Base-by-base conservation (phyloP, 352 stramenopile genomes). In the Phytophthora niederhauseri region DNA sequence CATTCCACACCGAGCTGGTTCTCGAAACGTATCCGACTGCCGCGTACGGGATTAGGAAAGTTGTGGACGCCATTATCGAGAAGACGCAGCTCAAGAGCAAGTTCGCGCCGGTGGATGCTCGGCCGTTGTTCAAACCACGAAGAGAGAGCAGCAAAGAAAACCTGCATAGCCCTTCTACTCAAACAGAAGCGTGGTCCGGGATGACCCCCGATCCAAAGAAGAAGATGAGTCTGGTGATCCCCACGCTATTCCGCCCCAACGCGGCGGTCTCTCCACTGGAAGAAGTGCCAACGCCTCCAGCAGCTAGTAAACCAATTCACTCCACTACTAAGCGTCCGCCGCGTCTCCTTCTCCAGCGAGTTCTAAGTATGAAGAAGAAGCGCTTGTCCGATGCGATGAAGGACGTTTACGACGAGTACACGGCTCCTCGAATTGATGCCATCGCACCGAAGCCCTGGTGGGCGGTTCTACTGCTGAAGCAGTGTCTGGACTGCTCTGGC, bases 1-100 rank as follows among this genome's bases (percentile, higher is more conserved):
- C 48, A n/a, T n/a, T n/a, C n/a, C n/a, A n/a, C n/a, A n/a, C n/a
- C n/a, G n/a, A 90, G 22, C 56, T 73, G 1, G 65, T 90, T 9
- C 62, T 90, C 0, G 75, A 81, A 45, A 79, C 72, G 0, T 89
- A 90, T 19, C 80, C 83, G 1, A 66, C 46, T 2, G 53, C 41
- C 11, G 61, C 61, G 3, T 14, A 9, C 28, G 53, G 55, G 34
- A 75, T 83, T 17, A 69, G 66, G 15, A 64, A 76, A 4, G 76
- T 83, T 0, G 59, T 87, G 0, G 74, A 76, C 24, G 64, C 82
- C 4, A 75, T 82, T 11, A 61, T 87, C 24, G 70, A 76, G 24
- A 64, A 68, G 15, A 67, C 64, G 0, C 80, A 81, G 20, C 68
- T 74, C 0, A 76, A 84, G 51, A 52, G 45, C 45, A 52, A 52